phyloP scores from a whole-genome alignment of 2,329 filamentous ascomycete genomes.

The Fusarium globosum region DNA sequence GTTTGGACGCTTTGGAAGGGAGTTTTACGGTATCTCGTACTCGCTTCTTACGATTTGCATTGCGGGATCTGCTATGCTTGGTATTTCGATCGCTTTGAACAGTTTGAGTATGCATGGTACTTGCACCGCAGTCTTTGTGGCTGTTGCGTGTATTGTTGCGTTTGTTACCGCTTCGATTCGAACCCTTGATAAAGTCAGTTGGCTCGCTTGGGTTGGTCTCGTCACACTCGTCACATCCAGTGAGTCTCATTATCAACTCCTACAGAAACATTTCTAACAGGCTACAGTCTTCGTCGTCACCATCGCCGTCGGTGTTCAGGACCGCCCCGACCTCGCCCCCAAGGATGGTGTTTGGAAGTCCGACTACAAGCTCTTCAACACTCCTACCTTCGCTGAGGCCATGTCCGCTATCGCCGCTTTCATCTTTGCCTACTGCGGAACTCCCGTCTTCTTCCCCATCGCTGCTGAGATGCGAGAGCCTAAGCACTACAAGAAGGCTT shows the following conservation, averaged over 20 bases:
- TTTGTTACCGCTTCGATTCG: slow-evolving; percentile 49
- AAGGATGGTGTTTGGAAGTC: slow-evolving; percentile 43
- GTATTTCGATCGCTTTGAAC: slow-evolving; percentile 55
- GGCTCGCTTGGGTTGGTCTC: slow-evolving; percentile 48
- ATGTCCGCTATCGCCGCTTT: slow-evolving; percentile 49
- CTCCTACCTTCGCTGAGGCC: slow-evolving; percentile 48
- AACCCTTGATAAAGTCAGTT: slow-evolving; percentile 48
- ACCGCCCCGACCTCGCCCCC: slow-evolving; percentile 33
- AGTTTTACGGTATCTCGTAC: slow-evolving; percentile 53
- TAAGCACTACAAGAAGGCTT: slow-evolving; percentile 41
- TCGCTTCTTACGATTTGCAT: slow-evolving; percentile 49
- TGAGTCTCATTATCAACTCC: background rate
- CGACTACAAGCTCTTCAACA: slow-evolving; percentile 48
- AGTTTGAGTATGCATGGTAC: slow-evolving; percentile 52
- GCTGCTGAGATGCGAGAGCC: slow-evolving; percentile 51
- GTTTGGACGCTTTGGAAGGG: slow-evolving; percentile 59
- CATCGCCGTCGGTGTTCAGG: slow-evolving; percentile 37
- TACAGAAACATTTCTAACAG: background rate
- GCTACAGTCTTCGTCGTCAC: slow-evolving; percentile 31
- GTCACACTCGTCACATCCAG: slow-evolving; percentile 31
- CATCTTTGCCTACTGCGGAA: slow-evolving; percentile 53
- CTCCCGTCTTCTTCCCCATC: slow-evolving; percentile 50
- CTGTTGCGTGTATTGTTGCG: slow-evolving; percentile 46
- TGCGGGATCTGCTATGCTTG: slow-evolving; percentile 37
- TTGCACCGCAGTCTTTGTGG: slow-evolving; percentile 55